Conservation (phyloP, 257 asterid genomes). For the Primulina tabacum region DNA sequence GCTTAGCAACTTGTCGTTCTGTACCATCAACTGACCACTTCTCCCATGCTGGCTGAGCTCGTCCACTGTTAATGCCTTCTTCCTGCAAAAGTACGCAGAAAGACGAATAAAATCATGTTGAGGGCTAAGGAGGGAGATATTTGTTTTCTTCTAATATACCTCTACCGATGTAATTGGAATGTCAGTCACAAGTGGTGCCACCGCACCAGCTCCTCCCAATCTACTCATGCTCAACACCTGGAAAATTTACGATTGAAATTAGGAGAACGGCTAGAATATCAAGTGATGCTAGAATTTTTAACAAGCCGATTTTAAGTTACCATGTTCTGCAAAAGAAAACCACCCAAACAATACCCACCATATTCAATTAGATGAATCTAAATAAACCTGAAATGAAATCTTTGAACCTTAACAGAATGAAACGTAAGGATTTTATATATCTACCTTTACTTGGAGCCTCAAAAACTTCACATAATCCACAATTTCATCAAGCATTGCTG, state of each 20-base stretch:
- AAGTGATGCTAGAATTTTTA: too few relatives aligned
- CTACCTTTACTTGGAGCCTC: constrained; percentile 96
- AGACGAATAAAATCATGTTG: neutral
- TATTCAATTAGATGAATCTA: neutral
- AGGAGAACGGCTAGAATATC: constrained; percentile 1
- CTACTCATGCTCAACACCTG: constrained; percentile 99
- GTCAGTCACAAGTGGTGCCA: constrained; percentile 95
- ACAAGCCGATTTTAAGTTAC: too few relatives aligned
- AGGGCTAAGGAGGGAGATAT: neutral
- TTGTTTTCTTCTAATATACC: constrained; percentile 41
- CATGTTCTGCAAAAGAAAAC: constrained; percentile 11
- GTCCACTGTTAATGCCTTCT: constrained; percentile 61
- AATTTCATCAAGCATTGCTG: constrained; percentile 95
- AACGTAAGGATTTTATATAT: neutral
- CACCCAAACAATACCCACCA: constrained; percentile 3
- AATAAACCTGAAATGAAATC: neutral
- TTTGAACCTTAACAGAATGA: neutral
- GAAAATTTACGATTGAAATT: constrained; percentile 23
- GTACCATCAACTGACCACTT: constrained; percentile 99
- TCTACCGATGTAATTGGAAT: constrained; percentile 74
- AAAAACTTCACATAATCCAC: constrained; percentile 96
- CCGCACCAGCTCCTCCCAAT: constrained; percentile 98
- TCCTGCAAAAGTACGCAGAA: constrained; percentile 43
- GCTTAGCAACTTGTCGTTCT: constrained; percentile 92
- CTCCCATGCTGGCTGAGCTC: constrained; percentile 91